Evolutionary conservation across 257 asterid genomes (phyloP), one percentile per base, ranked within the genome.

Genomic region (Ehretia macrophylla): DNA sequence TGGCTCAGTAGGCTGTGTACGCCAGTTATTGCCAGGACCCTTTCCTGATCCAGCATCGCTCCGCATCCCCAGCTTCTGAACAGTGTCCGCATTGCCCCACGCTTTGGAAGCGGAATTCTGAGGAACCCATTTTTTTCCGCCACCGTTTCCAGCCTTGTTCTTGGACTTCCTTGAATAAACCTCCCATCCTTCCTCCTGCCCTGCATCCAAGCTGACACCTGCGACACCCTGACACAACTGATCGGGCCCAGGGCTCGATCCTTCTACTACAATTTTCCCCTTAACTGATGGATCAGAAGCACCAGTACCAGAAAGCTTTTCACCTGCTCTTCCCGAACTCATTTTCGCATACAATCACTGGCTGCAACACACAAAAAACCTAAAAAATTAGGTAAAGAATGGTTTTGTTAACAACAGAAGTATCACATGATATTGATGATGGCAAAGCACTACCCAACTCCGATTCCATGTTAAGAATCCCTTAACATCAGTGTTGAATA

Each of bases 181-280:
- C 72, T 78, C 84, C 98, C 98, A 85, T 14, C 86, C 96, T 39
- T 76, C 94, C 49, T 68, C 81, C 62, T 75, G 64, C 17, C 69
- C 47, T 39, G 76, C 40, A 51, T 63, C 68, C 58, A 81, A 18
- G 59, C 51, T 58, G 72, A 83, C 27, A 63, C 70, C 75, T 11
- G 79, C 70, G 35, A 85, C 62, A 19, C 75, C 81, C 52, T 23
- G 70, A 40, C 73, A 62, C 67, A 81, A 54, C 32, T 81, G 76
- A 54, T 73, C 71, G 17, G 70, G 14, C 5, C 64, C 66, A 42
- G 73, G 68, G 39, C 55, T 60, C 18, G 74, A 60, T 64, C 65
- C 51, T 55, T 57, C 72, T 11, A 76, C 64, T 14, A 37, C 16
- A 42, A 64, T 27, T 75, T 76, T 81, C 23, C 74, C 73, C 54